Evolutionary conservation across 2,329 filamentous ascomycete genomes (phyloP).

Genomic region (Huntiella bhutanensis): DNA sequence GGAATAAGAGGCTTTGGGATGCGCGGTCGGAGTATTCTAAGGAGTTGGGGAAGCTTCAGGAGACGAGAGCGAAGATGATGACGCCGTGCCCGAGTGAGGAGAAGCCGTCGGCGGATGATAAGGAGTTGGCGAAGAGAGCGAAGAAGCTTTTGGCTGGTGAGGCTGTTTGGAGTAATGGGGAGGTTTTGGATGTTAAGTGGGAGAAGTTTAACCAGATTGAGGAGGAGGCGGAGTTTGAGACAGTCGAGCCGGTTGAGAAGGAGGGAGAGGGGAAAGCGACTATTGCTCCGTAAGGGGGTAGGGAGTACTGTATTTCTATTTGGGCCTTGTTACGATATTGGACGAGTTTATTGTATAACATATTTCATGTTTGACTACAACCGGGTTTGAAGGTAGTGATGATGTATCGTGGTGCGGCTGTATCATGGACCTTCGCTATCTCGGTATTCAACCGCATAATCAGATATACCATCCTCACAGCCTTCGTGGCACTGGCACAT

Average conservation of each 20-base stretch:
- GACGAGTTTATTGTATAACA: constrained; percentile 14
- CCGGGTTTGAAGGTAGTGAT: too few species aligned
- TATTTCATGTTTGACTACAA: not conserved
- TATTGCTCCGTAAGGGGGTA: constrained; percentile 6
- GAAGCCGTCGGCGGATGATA: constrained; percentile 23
- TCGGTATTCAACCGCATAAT: too few species aligned
- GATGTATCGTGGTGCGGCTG: too few species aligned
- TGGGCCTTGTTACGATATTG: constrained; percentile 7
- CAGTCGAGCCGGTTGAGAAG: constrained; percentile 13
- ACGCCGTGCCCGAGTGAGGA: constrained; percentile 4
- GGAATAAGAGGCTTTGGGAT: constrained; percentile 43
- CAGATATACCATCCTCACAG: too few species aligned
- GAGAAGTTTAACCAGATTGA: constrained; percentile 17
- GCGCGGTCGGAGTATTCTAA: constrained; percentile 29
- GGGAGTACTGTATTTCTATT: not conserved
- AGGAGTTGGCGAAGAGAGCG: constrained; percentile 39
- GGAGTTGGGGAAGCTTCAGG: constrained; percentile 17
- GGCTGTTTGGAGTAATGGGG: constrained; percentile 38
- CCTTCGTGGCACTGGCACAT: too few species aligned
- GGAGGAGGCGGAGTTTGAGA: constrained; percentile 14
- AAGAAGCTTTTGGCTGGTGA: constrained; percentile 40
- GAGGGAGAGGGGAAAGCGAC: not conserved
- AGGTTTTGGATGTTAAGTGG: constrained; percentile 29
- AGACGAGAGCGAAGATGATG: constrained; percentile 3
- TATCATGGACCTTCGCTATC: too few species aligned